These are phyloP conservation scores for Tricholomella constricta DNA, from an alignment of 768 basidiomycete genomes.

Conservation along the genomic window DNA sequence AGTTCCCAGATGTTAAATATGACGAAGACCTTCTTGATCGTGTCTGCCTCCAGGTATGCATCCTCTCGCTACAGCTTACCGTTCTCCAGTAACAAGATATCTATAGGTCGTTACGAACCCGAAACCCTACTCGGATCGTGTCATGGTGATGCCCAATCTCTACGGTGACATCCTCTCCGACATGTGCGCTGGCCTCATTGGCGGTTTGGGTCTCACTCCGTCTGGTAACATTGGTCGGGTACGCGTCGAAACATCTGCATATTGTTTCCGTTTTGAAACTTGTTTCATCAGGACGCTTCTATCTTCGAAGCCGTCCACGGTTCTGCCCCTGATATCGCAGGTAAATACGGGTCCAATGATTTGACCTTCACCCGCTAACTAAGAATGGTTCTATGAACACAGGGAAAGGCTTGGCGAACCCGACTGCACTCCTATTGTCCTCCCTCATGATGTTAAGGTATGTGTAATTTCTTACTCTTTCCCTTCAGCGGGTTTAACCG, in stretches of 20 bases:
- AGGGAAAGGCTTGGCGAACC: slow-evolving; percentile 95
- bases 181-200: slow-evolving; percentile 98
- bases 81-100: neutral
- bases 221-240: slow-evolving; percentile 97
- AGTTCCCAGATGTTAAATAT: slow-evolving; percentile 90
- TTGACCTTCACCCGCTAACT: neutral
- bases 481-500: neutral
- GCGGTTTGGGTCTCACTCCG: slow-evolving; percentile 94
- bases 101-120: slow-evolving; percentile 89
- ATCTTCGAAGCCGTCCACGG: slow-evolving; percentile 99
- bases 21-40: slow-evolving; percentile 98
- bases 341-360: slow-evolving; percentile 37
- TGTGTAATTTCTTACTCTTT: slow-evolving; percentile 21
- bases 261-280: slow-evolving; percentile 14
- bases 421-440: slow-evolving; percentile 95
- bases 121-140: slow-evolving; percentile 88
- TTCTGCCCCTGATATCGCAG: slow-evolving; percentile 98
- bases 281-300: slow-evolving; percentile 76
- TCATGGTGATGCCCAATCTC: slow-evolving; percentile 99
- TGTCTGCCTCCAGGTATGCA: slow-evolving; percentile 83
- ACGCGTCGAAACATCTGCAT: slow-evolving; percentile 28
- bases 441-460: slow-evolving; percentile 98
- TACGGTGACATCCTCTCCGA: slow-evolving; percentile 96
- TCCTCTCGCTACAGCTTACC: neutral
- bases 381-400: slow-evolving; percentile 11